phyloP scores from a whole-genome alignment of 2,329 filamentous ascomycete species.

The Xylaria sp. region DNA sequence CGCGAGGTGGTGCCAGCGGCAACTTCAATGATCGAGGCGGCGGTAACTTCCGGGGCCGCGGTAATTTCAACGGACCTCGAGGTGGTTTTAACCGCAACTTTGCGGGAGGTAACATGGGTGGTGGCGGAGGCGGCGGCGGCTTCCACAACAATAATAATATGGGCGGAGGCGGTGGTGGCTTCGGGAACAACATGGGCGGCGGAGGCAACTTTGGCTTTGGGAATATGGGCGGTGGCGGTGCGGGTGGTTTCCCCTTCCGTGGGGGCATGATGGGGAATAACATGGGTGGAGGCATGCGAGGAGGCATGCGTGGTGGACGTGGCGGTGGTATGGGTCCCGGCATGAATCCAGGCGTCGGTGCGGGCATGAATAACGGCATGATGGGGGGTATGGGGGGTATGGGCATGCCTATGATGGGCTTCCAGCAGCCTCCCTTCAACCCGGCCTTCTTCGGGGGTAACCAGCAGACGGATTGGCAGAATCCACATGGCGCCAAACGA shows the following conservation, averaged over 20 bases:
- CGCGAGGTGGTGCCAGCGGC: conserved; percentile 64
- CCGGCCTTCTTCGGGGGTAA: conserved; percentile 50
- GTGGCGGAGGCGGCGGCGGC: conserved; percentile 43
- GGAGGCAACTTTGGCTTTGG: conserved; percentile 48
- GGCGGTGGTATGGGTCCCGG: conserved; percentile 47
- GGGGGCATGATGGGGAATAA: conserved; percentile 51
- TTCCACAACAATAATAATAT: conserved; percentile 49
- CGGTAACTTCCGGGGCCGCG: conserved; percentile 49
- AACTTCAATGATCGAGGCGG: conserved; percentile 59
- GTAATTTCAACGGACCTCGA: conserved; percentile 48
- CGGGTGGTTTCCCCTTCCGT: conserved; percentile 48
- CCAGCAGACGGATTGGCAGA: conserved; percentile 52
- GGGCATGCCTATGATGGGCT: conserved; percentile 51
- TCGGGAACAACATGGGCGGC: conserved; percentile 46
- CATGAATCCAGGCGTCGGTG: conserved; percentile 45
- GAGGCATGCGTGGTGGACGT: conserved; percentile 49
- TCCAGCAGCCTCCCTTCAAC: conserved; percentile 51
- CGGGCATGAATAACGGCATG: conserved; percentile 48
- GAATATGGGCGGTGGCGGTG: conserved; percentile 47
- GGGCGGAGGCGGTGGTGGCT: conserved; percentile 44
- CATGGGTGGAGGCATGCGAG: conserved; percentile 49
- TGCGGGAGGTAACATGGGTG: conserved; percentile 45
- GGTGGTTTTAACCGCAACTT: conserved; percentile 51
- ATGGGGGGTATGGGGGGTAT: conserved; percentile 49
- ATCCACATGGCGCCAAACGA: conserved; percentile 51